A percentile compares a stretch with the other conserved stretches of the same genome.
phyloP scores from a whole-genome alignment of 805 yeast species.

The Kodamaea nitidulidarum region DNA sequence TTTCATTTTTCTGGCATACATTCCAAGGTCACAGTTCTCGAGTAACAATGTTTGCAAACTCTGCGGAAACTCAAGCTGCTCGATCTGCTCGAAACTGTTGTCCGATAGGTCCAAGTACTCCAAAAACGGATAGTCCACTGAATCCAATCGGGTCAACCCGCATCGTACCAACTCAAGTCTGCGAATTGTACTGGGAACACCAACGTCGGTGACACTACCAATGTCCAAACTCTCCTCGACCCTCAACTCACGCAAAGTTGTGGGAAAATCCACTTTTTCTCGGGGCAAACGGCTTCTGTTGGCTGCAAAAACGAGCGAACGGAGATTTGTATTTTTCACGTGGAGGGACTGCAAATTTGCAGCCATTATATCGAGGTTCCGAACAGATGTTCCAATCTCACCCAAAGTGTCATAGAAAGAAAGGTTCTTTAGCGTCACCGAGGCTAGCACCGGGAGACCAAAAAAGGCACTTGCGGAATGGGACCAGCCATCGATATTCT shows the following conservation, averaged over 20 bases:
- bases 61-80: not conserved
- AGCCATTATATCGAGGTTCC: not conserved
- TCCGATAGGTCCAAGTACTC: not conserved
- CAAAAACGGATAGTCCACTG: not conserved
- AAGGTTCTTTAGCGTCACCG: not conserved
- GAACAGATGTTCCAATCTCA: not conserved
- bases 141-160: not conserved
- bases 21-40: conserved; percentile 1
- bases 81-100: not conserved
- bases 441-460: not conserved
- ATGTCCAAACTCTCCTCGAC: not conserved
- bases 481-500: not conserved
- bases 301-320: not conserved
- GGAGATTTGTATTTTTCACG: not conserved
- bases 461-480: not conserved
- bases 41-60: not conserved
- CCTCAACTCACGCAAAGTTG: not conserved
- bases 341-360: not conserved
- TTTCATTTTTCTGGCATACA: not conserved
- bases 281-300: not conserved
- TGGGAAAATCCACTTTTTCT: not conserved
- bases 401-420: not conserved
- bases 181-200: not conserved
- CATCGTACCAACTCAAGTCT: not conserved
- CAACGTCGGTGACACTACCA: not conserved